These are phyloP conservation scores for Cicer pinnatifidum DNA, from an alignment of 306 rosid species.

Conservation along the genomic window DNA sequence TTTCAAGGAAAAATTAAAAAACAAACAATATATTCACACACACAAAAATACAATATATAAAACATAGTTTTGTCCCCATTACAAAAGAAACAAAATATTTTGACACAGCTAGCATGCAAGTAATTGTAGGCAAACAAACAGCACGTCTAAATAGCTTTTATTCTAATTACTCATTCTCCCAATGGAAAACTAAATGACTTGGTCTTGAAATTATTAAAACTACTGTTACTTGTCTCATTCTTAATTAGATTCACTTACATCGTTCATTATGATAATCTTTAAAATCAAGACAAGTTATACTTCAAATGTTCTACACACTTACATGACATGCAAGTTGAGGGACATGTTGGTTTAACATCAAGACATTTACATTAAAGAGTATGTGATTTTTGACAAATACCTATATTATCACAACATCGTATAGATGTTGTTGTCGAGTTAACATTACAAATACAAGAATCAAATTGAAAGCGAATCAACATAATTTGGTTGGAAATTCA, in stretches of 20 bases:
- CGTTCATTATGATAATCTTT: neutral
- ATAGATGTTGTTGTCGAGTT: neutral
- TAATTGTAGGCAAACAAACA: neutral
- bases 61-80: too few species aligned
- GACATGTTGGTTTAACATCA: neutral
- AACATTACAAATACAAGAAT: neutral
- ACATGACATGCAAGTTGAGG: slow-evolving; percentile 10
- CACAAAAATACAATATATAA: too few species aligned
- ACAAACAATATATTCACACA: too few species aligned
- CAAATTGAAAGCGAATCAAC: neutral
- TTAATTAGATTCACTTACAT: too few species aligned
- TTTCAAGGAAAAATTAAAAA: too few species aligned
- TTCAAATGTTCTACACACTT: neutral
- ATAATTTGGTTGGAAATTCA: too few species aligned
- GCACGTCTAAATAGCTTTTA: neutral
- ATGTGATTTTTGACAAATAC: too few species aligned
- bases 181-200: neutral
- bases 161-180: neutral
- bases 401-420: neutral
- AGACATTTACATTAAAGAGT: too few species aligned
- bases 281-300: neutral
- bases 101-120: neutral
- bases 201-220: neutral
- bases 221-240: too few species aligned
- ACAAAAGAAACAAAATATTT: too few species aligned